These are phyloP conservation scores for Rubia peregrina DNA, from an alignment of 305 asterid genomes.

Conservation along the genomic window DNA sequence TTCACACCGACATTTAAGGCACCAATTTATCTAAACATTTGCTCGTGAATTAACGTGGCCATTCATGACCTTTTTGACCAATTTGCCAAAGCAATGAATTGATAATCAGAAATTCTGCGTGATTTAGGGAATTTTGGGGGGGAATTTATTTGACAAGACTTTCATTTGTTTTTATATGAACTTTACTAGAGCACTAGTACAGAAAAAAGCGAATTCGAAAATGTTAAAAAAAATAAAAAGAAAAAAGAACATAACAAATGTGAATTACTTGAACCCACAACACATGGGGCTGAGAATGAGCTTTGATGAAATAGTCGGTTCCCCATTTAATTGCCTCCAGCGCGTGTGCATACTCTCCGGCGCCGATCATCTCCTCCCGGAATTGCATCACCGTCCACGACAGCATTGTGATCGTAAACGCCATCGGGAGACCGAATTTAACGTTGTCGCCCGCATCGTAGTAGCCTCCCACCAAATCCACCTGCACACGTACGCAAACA, in stretches of 20 bases:
- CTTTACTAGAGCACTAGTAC: neutral
- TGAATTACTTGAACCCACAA: constrained; percentile 71
- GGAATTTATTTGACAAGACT: constrained; percentile 1
- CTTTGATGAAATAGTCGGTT: constrained; percentile 85
- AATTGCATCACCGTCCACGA: neutral
- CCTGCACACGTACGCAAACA: neutral
- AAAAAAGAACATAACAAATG: neutral
- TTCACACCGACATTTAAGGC: neutral
- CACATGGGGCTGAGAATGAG: constrained; percentile 66
- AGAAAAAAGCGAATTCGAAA: neutral
- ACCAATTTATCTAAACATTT: neutral
- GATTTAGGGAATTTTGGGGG: constrained; percentile 36
- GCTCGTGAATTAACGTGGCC: neutral
- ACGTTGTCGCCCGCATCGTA: constrained; percentile 1
- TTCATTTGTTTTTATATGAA: constrained; percentile 1
- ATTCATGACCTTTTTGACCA: constrained; percentile 6
- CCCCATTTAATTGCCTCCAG: constrained; percentile 88
- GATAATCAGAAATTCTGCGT: constrained; percentile 30
- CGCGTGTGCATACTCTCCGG: constrained; percentile 59
- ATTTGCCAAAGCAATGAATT: neutral
- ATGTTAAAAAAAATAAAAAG: neutral
- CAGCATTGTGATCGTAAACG: neutral
- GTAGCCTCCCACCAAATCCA: neutral
- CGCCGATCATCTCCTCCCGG: constrained; percentile 10
- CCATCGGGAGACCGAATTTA: neutral